Evolutionary conservation across 2,329 filamentous ascomycete species (phyloP).

Genomic region (Amauroascus niger): DNA sequence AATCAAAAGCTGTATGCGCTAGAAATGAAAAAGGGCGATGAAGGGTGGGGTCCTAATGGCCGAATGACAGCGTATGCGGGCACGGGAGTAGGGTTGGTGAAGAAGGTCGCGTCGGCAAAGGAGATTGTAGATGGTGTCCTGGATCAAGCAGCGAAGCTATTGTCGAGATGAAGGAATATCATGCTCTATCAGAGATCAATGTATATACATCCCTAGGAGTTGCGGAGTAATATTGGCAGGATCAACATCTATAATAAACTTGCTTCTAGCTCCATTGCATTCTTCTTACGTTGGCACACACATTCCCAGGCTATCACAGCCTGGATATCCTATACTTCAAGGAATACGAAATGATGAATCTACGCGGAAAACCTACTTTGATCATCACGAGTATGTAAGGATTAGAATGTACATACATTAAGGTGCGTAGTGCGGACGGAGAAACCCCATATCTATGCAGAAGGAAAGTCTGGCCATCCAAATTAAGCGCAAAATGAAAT

Average conservation of each 20-base stretch:
- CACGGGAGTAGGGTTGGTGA: conserved; percentile 51
- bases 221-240: too few species aligned
- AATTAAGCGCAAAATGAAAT: not conserved
- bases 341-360: too few species aligned
- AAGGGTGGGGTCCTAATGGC: conserved; percentile 45
- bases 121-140: conserved; percentile 45
- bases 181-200: too few species aligned
- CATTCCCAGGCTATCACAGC: too few species aligned
- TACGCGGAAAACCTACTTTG: not conserved
- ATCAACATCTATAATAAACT: too few species aligned
- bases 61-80: conserved; percentile 56
- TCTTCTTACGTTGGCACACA: too few species aligned
- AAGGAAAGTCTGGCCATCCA: not conserved
- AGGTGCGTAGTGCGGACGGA: conserved; percentile 2
- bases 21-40: conserved; percentile 42
- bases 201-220: too few species aligned
- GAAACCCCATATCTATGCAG: conserved; percentile 10
- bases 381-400: not conserved
- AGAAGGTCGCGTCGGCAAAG: conserved; percentile 40
- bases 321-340: too few species aligned
- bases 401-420: conserved; percentile 9
- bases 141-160: conserved; percentile 27
- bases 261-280: too few species aligned
- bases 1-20: conserved; percentile 38
- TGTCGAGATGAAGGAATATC: conserved; percentile 1